Base-by-base conservation (phyloP, 1,139 yeast genomes). In the Pichia sp. region DNA sequence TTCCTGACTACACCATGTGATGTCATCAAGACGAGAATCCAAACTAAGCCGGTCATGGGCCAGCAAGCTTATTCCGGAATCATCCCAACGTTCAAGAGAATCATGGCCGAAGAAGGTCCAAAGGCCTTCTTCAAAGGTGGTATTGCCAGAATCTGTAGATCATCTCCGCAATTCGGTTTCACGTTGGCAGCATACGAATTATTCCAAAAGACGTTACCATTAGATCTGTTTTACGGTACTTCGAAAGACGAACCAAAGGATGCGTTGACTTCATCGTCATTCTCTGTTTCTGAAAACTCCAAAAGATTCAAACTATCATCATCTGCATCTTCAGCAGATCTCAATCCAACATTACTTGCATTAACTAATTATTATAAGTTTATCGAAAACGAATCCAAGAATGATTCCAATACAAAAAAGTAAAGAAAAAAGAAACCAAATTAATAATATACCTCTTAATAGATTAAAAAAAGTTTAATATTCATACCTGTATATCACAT, bases 151-250 rank as follows among this genome's bases (percentile, higher is more conserved):
- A 91, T 93, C 40, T 73, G 91, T 61, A 80, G 98, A 69, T 91
- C 98, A 6, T 90, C 97, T 3, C 99, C 99, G 18, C 99, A 93
- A 69, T 93, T 93, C 67, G 99, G 98, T 48, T 91, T 93, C 69
- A 93, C 99, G 12, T 77, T 93, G 60, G 99, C 98, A 14, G 93
- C 96, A 27, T 93, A 93, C 68, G 99, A 93, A 68, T 69, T 93
- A 42, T 83, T 93, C 67, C 86, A 84, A 60, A 72, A 72, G 42
- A 55, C 79, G 47, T 65, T 83, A 57, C 88, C 88, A 24, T 67
- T 77, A 47, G 58, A 54, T 38, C 51, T 57, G 35, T 56, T 65
- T 47, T 78, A 69, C 37, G 50, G 51, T 33, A 63, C 65, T 19
- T 67, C 65, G 34, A 33, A n/a, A 8, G 18, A 33, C 10, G 3